Percentiles rank a stretch among this genome's conserved stretches.
These are phyloP conservation scores for Eutrema salsugineum DNA, from an alignment of 441 rosid species.

Conservation along the genomic window DNA sequence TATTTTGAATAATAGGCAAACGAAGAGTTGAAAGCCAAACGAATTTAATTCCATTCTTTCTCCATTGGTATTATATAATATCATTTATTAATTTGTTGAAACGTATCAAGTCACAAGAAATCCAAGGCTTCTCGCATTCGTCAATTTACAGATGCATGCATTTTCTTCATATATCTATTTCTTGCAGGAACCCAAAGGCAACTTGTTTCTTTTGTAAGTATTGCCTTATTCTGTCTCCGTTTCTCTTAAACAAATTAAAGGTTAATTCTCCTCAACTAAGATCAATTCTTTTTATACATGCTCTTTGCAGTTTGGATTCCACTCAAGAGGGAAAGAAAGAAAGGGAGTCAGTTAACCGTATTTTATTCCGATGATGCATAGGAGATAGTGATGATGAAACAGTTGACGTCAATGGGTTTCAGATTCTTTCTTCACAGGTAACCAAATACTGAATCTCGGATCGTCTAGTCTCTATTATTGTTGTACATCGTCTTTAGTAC, in stretches of 20 bases:
- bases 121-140: too few relatives aligned
- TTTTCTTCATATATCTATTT: too few relatives aligned
- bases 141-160: too few relatives aligned
- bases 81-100: too few relatives aligned
- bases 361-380: neutral
- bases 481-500: neutral
- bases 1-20: too few relatives aligned
- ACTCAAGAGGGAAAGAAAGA: neutral
- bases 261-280: neutral
- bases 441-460: neutral
- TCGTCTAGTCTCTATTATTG: neutral
- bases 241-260: neutral
- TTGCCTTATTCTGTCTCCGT: neutral
- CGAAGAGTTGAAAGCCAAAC: too few relatives aligned
- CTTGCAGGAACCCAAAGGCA: too few relatives aligned
- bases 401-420: neutral
- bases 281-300: neutral
- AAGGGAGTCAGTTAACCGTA: neutral
- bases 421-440: neutral
- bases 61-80: too few relatives aligned
- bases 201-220: neutral
- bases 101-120: too few relatives aligned
- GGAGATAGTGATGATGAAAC: neutral
- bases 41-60: too few relatives aligned
- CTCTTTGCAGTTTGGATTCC: neutral